Evolutionary conservation across 306 rosid species (phyloP).

Genomic region (Rosa lucieae): DNA sequence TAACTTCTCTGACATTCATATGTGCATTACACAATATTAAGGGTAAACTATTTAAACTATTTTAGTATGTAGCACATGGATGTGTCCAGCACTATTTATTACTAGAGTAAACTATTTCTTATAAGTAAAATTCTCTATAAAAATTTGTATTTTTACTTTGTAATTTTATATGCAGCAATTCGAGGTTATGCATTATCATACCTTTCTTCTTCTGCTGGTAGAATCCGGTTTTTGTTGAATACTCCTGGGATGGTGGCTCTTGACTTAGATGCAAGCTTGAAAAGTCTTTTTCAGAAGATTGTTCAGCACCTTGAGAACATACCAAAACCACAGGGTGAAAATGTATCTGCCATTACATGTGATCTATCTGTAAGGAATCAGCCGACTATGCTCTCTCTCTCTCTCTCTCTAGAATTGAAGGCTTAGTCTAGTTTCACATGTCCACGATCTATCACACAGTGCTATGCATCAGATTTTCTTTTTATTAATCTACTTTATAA

Average conservation of each 20-base stretch:
- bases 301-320: slow-evolving; percentile 87
- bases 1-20: not conserved
- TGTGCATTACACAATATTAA: not conserved
- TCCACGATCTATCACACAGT: not conserved
- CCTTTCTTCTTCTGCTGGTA: slow-evolving; percentile 92
- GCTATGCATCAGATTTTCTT: not conserved
- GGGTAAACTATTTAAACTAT: not conserved
- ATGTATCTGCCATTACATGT: slow-evolving; percentile 79
- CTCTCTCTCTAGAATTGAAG: not conserved
- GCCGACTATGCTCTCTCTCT: slow-evolving; percentile 10
- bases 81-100: not conserved
- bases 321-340: slow-evolving; percentile 95
- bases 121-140: not conserved
- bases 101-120: slow-evolving; percentile 8
- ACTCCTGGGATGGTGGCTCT: slow-evolving; percentile 99
- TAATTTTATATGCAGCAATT: slow-evolving; percentile 72
- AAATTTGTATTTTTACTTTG: slow-evolving; percentile 1
- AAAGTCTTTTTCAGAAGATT: slow-evolving; percentile 73
- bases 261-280: slow-evolving; percentile 80
- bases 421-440: not conserved
- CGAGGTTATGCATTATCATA: slow-evolving; percentile 93
- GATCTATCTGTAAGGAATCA: slow-evolving; percentile 69
- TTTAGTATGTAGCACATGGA: not conserved
- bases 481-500: not conserved
- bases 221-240: slow-evolving; percentile 90